A percentile compares a stretch with the other conserved stretches of the same genome.
Evolutionary conservation across 768 basidiomycete genomes (phyloP).

Genomic region (Tricholoma terreum): DNA sequence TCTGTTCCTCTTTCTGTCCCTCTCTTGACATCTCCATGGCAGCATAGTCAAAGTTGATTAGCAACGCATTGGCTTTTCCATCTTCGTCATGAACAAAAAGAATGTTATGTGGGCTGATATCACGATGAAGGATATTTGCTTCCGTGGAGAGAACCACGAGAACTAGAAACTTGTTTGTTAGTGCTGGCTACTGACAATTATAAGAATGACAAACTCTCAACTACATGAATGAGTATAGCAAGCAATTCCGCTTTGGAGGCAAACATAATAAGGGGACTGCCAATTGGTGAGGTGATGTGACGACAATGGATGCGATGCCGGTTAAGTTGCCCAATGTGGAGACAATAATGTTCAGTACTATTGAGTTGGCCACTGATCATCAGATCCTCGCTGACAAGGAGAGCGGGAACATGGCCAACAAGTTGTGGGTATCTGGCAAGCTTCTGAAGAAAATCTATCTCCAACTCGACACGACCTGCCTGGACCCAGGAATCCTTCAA

Average conservation of each 20-base stretch:
- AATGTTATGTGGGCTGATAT: not conserved
- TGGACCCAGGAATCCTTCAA: conserved; percentile 1
- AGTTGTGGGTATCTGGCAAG: not conserved
- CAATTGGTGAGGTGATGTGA: not conserved
- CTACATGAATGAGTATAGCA: not conserved
- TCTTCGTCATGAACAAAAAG: not conserved
- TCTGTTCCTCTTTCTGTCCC: no score
- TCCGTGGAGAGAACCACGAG: not conserved
- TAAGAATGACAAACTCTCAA: not conserved
- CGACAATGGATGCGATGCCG: not conserved
- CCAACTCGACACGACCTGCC: not conserved
- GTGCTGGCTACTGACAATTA: not conserved
- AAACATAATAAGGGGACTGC: not conserved
- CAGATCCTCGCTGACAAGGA: not conserved
- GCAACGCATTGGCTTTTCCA: not conserved
- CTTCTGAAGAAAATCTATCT: not conserved
- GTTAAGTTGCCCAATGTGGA: not conserved
- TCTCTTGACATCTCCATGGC: no score
- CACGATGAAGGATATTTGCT: not conserved
- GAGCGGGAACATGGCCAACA: not conserved
- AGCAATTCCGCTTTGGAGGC: not conserved
- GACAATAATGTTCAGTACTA: not conserved
- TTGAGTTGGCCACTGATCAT: not conserved
- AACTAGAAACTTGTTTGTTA: not conserved
- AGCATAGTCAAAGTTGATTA: not conserved